Conservation (phyloP, 2,329 filamentous ascomycete genomes). For the Eurotiales sp. region DNA sequence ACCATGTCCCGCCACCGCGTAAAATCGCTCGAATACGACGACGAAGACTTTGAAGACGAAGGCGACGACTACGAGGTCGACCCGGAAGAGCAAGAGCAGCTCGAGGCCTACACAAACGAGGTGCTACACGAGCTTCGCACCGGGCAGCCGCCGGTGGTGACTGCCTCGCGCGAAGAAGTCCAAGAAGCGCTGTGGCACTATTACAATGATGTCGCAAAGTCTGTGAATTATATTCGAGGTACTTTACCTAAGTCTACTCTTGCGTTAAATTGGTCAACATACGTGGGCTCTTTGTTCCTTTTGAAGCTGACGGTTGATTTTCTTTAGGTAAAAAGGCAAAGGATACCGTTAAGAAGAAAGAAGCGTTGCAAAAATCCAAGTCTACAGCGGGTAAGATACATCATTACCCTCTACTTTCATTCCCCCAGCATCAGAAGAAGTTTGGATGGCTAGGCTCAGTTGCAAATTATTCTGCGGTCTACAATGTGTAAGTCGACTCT, state of each 20-base stretch:
- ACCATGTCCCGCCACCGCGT: slow-evolving; percentile 45
- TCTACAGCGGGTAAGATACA: slow-evolving; percentile 26
- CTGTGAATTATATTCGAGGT: slow-evolving; percentile 73
- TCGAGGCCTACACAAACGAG: slow-evolving; percentile 63
- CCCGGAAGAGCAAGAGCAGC: slow-evolving; percentile 48
- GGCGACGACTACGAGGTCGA: slow-evolving; percentile 39
- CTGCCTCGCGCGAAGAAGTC: slow-evolving; percentile 67
- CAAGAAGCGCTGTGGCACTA: slow-evolving; percentile 93
- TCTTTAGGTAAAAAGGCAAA: slow-evolving; percentile 33
- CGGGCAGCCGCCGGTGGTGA: slow-evolving; percentile 53
- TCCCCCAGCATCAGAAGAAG: neutral
- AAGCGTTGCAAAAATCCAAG: slow-evolving; percentile 22
- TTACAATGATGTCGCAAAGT: slow-evolving; percentile 87
- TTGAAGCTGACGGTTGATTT: too few relatives aligned
- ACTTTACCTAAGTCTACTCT: too few relatives aligned
- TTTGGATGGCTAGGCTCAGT: slow-evolving; percentile 29
- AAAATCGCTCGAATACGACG: slow-evolving; percentile 42
- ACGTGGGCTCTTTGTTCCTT: too few relatives aligned
- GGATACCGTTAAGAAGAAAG: slow-evolving; percentile 31
- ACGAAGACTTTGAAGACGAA: slow-evolving; percentile 34
- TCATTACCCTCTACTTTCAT: slow-evolving; percentile 5
- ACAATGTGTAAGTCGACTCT: slow-evolving; percentile 16
- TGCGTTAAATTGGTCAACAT: too few relatives aligned
- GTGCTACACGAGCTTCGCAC: slow-evolving; percentile 64
- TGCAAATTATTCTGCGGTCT: neutral